These are phyloP conservation scores for Rutstroemia sp. DNA, from an alignment of 2,329 filamentous ascomycete genomes.

Conservation along the genomic window DNA sequence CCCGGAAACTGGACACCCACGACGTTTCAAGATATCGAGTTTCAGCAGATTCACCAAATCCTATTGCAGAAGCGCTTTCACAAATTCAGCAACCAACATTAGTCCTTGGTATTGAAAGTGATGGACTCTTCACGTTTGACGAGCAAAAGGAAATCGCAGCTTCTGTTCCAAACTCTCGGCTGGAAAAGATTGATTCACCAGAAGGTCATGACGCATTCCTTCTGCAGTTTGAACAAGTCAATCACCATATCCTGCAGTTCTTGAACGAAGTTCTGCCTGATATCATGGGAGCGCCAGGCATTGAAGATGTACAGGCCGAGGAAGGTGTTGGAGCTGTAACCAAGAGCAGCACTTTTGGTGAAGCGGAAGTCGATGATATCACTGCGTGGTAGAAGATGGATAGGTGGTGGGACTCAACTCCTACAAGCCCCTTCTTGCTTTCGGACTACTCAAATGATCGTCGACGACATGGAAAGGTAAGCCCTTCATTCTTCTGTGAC, in stretches of 20 bases:
- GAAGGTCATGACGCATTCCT: conserved; percentile 97
- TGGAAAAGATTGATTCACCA: conserved; percentile 85
- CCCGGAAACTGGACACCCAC: conserved; percentile 94
- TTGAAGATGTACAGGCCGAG: conserved; percentile 33
- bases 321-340: conserved; percentile 55
- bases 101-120: conserved; percentile 89
- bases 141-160: conserved; percentile 90
- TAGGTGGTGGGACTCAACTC: neutral
- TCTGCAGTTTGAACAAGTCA: conserved; percentile 95
- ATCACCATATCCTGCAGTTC: conserved; percentile 77
- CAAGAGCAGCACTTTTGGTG: conserved; percentile 88
- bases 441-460: neutral
- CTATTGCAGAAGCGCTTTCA: conserved; percentile 65
- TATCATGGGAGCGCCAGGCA: conserved; percentile 66
- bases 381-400: conserved; percentile 66
- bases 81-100: conserved; percentile 83
- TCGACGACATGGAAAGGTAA: neutral
- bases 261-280: conserved; percentile 76
- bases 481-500: neutral
- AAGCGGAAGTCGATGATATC: conserved; percentile 93
- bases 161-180: conserved; percentile 66
- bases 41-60: conserved; percentile 30
- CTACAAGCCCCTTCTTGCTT: neutral
- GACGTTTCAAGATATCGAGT: conserved; percentile 77
- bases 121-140: conserved; percentile 93